Evolutionary conservation across 2,329 filamentous ascomycete species (phyloP).

Genomic region (Penicillium sp.): DNA sequence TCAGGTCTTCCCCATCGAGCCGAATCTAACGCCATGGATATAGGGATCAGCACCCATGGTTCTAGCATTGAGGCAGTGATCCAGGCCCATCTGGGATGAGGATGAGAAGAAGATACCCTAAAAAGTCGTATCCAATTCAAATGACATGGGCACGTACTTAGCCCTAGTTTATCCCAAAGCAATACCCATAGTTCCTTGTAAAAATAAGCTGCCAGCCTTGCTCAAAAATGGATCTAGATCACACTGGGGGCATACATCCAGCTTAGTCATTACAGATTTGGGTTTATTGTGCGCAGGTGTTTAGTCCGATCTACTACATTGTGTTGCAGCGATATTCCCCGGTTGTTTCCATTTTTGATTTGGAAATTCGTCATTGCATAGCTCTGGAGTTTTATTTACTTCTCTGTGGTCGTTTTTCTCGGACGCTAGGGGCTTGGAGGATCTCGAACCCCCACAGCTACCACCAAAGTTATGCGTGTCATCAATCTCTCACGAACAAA

Average conservation of each 20-base stretch:
- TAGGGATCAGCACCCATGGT: not conserved
- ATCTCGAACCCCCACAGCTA: not conserved
- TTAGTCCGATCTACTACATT: not conserved
- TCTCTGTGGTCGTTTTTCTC: not conserved
- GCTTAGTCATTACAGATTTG: constrained; percentile 1
- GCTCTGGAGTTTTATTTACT: not conserved
- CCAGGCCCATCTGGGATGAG: not conserved
- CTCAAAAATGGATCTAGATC: not conserved
- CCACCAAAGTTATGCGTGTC: not conserved
- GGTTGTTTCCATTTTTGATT: not conserved
- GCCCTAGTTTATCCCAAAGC: not conserved
- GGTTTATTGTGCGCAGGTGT: not conserved
- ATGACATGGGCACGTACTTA: not conserved
- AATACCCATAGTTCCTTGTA: not conserved
- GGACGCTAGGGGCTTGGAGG: not conserved
- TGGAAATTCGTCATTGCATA: not conserved
- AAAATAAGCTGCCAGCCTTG: not conserved
- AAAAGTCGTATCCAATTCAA: not conserved
- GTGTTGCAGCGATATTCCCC: constrained; percentile 6
- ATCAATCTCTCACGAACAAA: not conserved
- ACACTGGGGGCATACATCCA: too few relatives aligned
- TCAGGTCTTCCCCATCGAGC: not conserved
- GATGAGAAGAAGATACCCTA: not conserved
- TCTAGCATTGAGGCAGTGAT: not conserved
- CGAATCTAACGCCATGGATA: not conserved